Evolutionary conservation across 2,329 filamentous ascomycete genomes (phyloP), one percentile per base, ranked within the genome.

Genomic region (Sporothrix pallida): DNA sequence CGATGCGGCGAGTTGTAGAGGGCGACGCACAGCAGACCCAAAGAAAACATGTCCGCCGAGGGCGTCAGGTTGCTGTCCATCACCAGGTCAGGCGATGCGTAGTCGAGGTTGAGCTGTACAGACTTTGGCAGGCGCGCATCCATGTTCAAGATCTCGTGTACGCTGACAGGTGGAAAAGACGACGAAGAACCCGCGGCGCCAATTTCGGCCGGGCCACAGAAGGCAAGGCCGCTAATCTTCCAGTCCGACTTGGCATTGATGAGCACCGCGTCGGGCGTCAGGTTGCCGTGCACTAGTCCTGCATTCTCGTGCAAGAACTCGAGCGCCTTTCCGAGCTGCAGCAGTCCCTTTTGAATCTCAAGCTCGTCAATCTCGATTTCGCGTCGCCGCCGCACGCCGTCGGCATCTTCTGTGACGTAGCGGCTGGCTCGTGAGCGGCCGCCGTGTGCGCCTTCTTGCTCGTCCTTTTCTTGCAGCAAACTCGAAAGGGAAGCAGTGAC

Each of bases 211-310:
- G 94, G 93, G 63, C 93, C 93, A 80, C 92, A 93, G 81, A 98
- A 99, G 0, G 92, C 90, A 54, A 99, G 87, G n/a, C 95, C 96
- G 78, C 94, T 95, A 75, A 99, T 93, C 81, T 99, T 99, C 96
- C 96, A 99, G 82, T 99, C 96, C 67, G 93, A 97, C 91, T 99
- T 99, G 56, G 93, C 90, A 83, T 99, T 99, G 82, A 99, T 90
- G 77, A 97, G 92, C 76, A 99, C 90, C 20, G 95, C 93, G 76
- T 98, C 95, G 0, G 96, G 96, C 0, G 95, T 98, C 76, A 99
- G 82, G 80, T 99, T 99, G 67, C 93, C 94, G 82, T 99, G 96
- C 0, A 98, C 93, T 68, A 99, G 87, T 0, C 77, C 75, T 46
- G 73, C 76, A 10, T 74, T 78, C 46, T 75, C 75, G 73, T 76